These are phyloP conservation scores for Penstemon newberryi DNA, from an alignment of 257 asterid genomes.

Conservation along the genomic window DNA sequence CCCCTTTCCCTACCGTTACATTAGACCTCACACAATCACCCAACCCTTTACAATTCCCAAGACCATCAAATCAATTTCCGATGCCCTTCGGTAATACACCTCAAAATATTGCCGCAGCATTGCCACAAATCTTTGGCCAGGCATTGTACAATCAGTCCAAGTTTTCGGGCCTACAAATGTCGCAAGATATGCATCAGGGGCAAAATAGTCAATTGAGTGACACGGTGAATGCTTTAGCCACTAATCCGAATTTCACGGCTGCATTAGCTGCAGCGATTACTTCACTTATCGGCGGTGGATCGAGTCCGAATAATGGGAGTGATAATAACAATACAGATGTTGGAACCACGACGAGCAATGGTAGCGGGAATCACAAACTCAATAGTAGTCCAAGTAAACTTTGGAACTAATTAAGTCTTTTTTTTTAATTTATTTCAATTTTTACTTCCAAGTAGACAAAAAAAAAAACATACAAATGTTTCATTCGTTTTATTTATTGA, in stretches of 20 bases:
- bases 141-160: conserved; percentile 75
- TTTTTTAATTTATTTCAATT: neutral
- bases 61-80: conserved; percentile 51
- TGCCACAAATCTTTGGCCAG: conserved; percentile 74
- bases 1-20: conserved; percentile 92
- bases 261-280: conserved; percentile 79
- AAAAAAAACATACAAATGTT: too few relatives aligned
- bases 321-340: conserved; percentile 20
- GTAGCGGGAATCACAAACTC: conserved; percentile 38
- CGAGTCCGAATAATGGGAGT: conserved; percentile 36
- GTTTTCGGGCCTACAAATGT: conserved; percentile 76
- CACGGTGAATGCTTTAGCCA: conserved; percentile 58
- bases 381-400: conserved; percentile 42
- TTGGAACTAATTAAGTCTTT: conserved; percentile 8
- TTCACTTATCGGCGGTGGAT: conserved; percentile 49
- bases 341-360: conserved; percentile 33
- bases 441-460: too few relatives aligned
- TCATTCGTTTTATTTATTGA: neutral
- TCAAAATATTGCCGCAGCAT: conserved; percentile 43
- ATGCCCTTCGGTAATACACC: conserved; percentile 49
- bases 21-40: conserved; percentile 88
- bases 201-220: conserved; percentile 43
- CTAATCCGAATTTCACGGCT: conserved; percentile 79
- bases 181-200: conserved; percentile 52
- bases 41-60: conserved; percentile 53